Percentiles rank a stretch among this genome's conserved stretches.
Conservation (phyloP, 2,329 filamentous ascomycete species). For the Pseudopithomyces maydicus region DNA sequence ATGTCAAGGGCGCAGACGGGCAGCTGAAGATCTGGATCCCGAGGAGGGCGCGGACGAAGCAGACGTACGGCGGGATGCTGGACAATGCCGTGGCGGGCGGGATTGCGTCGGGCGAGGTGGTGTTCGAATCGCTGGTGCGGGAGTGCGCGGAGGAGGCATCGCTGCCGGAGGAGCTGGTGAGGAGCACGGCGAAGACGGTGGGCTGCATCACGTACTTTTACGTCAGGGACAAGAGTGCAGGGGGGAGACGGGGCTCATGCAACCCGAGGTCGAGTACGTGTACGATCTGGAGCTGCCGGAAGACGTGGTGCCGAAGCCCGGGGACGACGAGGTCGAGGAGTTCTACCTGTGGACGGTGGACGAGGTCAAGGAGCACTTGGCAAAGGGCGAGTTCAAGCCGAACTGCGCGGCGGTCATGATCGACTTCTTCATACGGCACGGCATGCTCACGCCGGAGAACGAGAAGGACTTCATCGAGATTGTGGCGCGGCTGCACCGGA, state of each 20-base stretch:
- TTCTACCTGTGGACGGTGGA: slow-evolving; percentile 79
- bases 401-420: slow-evolving; percentile 85
- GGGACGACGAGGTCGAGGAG: slow-evolving; percentile 86
- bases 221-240: slow-evolving; percentile 74
- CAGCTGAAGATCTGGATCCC: slow-evolving; percentile 86
- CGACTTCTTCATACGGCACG: slow-evolving; percentile 89
- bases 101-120: slow-evolving; percentile 78
- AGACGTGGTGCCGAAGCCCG: slow-evolving; percentile 72
- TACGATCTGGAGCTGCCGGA: slow-evolving; percentile 82
- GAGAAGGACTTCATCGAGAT: slow-evolving; percentile 82
- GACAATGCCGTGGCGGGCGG: slow-evolving; percentile 94
- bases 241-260: slow-evolving; percentile 79
- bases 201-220: slow-evolving; percentile 86
- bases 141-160: slow-evolving; percentile 91
- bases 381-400: slow-evolving; percentile 81
- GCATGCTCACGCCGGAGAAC: slow-evolving; percentile 77
- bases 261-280: slow-evolving; percentile 89
- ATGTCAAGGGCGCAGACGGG: slow-evolving; percentile 46
- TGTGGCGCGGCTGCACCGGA: slow-evolving; percentile 73
- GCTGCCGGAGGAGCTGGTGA: slow-evolving; percentile 72
- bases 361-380: slow-evolving; percentile 74
- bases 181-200: slow-evolving; percentile 60
- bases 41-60: slow-evolving; percentile 74
- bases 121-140: slow-evolving; percentile 80
- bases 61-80: slow-evolving; percentile 88